These are phyloP conservation scores for Macrolepiota fuliginosa DNA, from an alignment of 768 basidiomycete species.

Conservation along the genomic window DNA sequence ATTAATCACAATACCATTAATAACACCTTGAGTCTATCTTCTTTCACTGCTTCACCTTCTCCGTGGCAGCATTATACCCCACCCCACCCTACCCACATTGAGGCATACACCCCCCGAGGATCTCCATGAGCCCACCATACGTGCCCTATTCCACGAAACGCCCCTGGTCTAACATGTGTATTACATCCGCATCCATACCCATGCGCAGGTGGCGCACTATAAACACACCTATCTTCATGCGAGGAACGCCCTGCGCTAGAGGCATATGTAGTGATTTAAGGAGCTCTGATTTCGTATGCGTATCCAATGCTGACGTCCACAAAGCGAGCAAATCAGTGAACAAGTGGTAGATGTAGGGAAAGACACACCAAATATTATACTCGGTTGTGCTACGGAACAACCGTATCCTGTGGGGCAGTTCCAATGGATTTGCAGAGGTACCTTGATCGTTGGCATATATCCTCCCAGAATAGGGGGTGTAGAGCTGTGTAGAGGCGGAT, in stretches of 20 bases:
- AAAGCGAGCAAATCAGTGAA: not conserved
- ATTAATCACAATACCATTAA: too few species aligned
- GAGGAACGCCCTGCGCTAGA: conserved; percentile 55
- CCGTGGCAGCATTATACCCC: too few species aligned
- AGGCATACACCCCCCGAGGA: too few species aligned
- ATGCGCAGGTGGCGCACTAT: conserved; percentile 93
- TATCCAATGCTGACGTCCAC: conserved; percentile 93
- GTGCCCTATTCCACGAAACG: conserved; percentile 90
- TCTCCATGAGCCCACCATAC: too few species aligned
- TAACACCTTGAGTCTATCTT: too few species aligned
- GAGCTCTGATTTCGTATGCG: conserved; percentile 90
- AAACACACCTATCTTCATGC: conserved; percentile 81
- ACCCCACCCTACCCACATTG: too few species aligned
- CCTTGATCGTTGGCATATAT: conserved; percentile 90
- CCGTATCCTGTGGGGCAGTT: too few species aligned
- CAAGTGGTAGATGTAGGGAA: not conserved
- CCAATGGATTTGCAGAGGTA: conserved; percentile 95
- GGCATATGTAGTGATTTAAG: conserved; percentile 91
- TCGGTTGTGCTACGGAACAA: too few species aligned
- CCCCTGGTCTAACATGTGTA: conserved; percentile 92
- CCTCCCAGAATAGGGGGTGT: conserved; percentile 76
- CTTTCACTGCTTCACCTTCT: too few species aligned
- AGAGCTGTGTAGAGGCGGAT: conserved; percentile 98
- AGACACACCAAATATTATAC: too few species aligned
- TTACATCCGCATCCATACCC: conserved; percentile 89